Base-by-base conservation (phyloP, 257 asterid species). In the Sherardia arvensis region DNA sequence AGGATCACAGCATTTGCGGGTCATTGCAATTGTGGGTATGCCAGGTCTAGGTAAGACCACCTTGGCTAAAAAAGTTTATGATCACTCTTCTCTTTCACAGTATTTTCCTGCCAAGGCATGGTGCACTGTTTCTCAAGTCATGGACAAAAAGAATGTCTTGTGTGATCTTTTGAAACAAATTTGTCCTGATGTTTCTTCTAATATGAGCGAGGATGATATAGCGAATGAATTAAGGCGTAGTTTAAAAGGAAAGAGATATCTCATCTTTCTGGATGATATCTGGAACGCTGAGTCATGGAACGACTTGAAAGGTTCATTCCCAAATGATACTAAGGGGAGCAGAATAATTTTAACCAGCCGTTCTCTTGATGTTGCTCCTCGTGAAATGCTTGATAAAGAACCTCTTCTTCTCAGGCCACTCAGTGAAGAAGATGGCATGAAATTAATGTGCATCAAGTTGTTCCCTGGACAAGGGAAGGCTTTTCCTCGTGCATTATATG, bases 21-120 rank as follows among this genome's bases (percentile, higher is more conserved):
- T 54, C 7, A 20, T 66, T 21, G 30, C 64, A 0, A 66, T 66
- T 18, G 17, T 29, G 40, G 71, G 71, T 17, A 56, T 56, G 71
- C 43, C 64, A 1, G 64, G 71, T 1, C 22, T 53, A 29, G 71
- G 71, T 38, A 66, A 66, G 64, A 56, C 71, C 9, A 66, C 71
- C 12, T 25, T 66, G 20, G 71, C 71, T 10, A 23, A 1, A 28
- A 66, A 55, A 40, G 71, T 66, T 2, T 55, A 7, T 17, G 8
- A 40, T 36, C 7, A 21, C 22, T 5, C 59, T 27, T n/a, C 4
- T 0, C 28, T 67, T 18, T 4, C 4, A 2, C 2, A 0, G 10
- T 25, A 38, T 40, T 66, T 66, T 38, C 1, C 7, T 14, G 8
- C 8, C 1, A 29, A 26, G 29, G 58, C 28, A 14, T 66, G 63